A percentile compares a stretch with the other conserved stretches of the same genome.
These are phyloP conservation scores for Ramicandelaber brevisporus DNA, from an alignment of 192 early-diverging fungal species.

Conservation along the genomic window DNA sequence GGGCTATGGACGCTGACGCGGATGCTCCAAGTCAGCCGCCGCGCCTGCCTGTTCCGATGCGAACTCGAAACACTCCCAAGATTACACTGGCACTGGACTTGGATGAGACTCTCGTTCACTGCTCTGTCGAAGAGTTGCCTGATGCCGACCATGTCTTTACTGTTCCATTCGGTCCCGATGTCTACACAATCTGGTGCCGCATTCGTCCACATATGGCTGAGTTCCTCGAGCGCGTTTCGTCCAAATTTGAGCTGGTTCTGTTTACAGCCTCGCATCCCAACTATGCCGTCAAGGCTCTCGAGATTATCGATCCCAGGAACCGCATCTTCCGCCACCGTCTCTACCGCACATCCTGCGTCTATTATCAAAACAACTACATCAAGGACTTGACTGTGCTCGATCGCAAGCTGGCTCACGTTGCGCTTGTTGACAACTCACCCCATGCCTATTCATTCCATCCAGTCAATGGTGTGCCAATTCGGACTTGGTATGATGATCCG, in stretches of 20 bases:
- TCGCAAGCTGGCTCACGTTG: conserved; percentile 27
- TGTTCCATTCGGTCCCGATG: conserved; percentile 32
- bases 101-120: conserved; percentile 48
- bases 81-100: conserved; percentile 40
- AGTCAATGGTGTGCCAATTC: conserved; percentile 44
- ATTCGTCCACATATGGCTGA: conserved; percentile 31
- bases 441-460: conserved; percentile 52
- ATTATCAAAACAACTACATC: conserved; percentile 35
- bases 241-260: conserved; percentile 38
- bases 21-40: too few relatives aligned
- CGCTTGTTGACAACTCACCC: conserved; percentile 46
- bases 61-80: conserved; percentile 24
- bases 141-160: conserved; percentile 32
- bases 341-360: conserved; percentile 39
- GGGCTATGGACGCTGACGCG: too few relatives aligned
- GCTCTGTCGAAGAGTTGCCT: conserved; percentile 21
- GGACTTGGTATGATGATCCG: conserved; percentile 45
- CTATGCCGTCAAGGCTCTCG: conserved; percentile 35
- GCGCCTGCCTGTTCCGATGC: too few relatives aligned
- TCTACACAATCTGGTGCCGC: conserved; percentile 36
- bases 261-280: conserved; percentile 51
- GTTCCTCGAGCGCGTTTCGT: conserved; percentile 27
- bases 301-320: conserved; percentile 32
- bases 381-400: conserved; percentile 47
- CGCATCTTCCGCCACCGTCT: conserved; percentile 33